Conservation (phyloP, 352 stramenopile genomes). For the Globisporangium nunn region DNA sequence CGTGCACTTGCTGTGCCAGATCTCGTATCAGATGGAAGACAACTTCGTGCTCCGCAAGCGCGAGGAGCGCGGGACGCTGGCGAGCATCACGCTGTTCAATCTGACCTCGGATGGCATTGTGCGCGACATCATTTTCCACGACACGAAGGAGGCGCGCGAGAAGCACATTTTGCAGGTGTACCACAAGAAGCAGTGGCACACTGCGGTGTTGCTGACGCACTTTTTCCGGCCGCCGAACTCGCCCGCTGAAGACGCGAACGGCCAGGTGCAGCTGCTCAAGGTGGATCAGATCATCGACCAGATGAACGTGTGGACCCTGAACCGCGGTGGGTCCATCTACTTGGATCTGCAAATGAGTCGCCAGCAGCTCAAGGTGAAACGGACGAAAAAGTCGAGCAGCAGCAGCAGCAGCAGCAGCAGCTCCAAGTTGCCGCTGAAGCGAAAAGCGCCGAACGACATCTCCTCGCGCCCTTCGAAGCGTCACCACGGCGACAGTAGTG, state of each 20-base stretch:
- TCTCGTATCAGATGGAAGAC: conserved; percentile 85
- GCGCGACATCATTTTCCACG: conserved; percentile 80
- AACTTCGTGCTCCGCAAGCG: conserved; percentile 75
- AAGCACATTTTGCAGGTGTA: conserved; percentile 81
- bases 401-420: conserved; percentile 1
- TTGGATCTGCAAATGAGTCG: conserved; percentile 84
- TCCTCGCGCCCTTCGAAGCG: conserved; percentile 35
- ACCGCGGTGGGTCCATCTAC: conserved; percentile 81
- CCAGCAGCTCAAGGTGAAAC: conserved; percentile 78
- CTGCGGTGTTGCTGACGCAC: conserved; percentile 73
- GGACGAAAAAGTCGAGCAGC: conserved; percentile 33
- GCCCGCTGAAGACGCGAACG: conserved; percentile 59
- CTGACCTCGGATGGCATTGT: conserved; percentile 83
- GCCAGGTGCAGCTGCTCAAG: conserved; percentile 79
- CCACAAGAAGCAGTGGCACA: conserved; percentile 85
- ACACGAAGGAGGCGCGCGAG: conserved; percentile 80
- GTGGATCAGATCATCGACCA: conserved; percentile 85
- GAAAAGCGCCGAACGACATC: conserved; percentile 29
- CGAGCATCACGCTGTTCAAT: conserved; percentile 80
- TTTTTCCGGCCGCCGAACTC: conserved; percentile 74
- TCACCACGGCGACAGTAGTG: conserved; percentile 3
- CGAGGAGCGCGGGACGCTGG: conserved; percentile 71
- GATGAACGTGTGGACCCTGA: conserved; percentile 82
- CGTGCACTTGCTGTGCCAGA: conserved; percentile 80
- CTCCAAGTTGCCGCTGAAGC: conserved; percentile 20